phyloP scores from a whole-genome alignment of 192 early-diverging fungal genomes.

The Backusella morwellensis region DNA sequence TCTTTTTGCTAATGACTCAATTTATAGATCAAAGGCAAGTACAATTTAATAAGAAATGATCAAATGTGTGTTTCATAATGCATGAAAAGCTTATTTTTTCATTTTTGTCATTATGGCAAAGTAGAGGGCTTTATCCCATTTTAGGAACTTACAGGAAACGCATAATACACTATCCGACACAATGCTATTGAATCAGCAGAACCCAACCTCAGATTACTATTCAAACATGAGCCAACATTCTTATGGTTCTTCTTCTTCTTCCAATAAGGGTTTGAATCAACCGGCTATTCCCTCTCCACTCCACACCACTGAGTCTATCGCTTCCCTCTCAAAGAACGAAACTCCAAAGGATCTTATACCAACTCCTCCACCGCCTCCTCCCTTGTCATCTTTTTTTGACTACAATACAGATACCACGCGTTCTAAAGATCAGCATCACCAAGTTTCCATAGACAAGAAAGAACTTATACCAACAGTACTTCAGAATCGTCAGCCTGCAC shows the following conservation, averaged over 20 bases:
- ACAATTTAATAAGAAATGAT: slow-evolving; percentile 38
- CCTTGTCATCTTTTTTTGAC: neutral
- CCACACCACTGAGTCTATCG: neutral
- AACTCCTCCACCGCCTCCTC: neutral
- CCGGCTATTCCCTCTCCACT: slow-evolving; percentile 6
- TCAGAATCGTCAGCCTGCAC: neutral
- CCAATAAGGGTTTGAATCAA: neutral
- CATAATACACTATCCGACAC: slow-evolving; percentile 32
- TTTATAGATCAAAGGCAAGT: slow-evolving; percentile 26
- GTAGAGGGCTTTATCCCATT: slow-evolving; percentile 27
- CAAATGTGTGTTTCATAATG: neutral
- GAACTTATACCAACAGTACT: neutral
- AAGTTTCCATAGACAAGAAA: neutral
- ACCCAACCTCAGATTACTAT: neutral
- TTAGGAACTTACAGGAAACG: slow-evolving; percentile 27
- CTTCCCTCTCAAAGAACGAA: neutral
- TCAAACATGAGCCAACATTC: neutral
- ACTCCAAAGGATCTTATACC: neutral
- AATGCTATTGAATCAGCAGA: slow-evolving; percentile 13
- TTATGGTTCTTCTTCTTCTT: slow-evolving; percentile 11
- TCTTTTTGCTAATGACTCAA: slow-evolving; percentile 19
- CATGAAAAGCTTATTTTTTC: neutral
- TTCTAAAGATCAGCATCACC: neutral
- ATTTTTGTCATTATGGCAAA: neutral
- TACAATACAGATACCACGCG: neutral